Evolutionary conservation across 179 eudicot species (phyloP).

Genomic region (Nepenthes alata): DNA sequence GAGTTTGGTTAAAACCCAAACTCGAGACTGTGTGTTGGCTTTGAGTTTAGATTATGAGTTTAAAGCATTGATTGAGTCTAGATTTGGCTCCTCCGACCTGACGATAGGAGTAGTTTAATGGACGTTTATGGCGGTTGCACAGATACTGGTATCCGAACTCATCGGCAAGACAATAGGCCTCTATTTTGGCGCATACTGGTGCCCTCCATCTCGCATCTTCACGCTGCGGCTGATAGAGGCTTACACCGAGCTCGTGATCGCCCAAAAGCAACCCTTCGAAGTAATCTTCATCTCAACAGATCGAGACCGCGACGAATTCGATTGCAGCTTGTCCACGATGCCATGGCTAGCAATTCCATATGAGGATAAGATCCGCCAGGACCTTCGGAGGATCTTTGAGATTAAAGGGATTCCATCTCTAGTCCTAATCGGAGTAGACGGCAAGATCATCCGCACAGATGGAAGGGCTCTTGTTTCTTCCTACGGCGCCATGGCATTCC

Average conservation of each 20-base stretch:
- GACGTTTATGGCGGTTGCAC: background rate
- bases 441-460: slow-evolving; percentile 25
- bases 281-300: slow-evolving; percentile 44
- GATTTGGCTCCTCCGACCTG: background rate
- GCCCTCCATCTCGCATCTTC: slow-evolving; percentile 46
- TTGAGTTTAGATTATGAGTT: too few relatives aligned
- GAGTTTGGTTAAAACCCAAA: too few relatives aligned
- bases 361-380: slow-evolving; percentile 27
- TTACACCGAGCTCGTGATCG: slow-evolving; percentile 24
- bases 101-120: background rate
- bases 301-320: slow-evolving; percentile 29
- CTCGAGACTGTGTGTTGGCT: too few relatives aligned
- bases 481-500: slow-evolving; percentile 39
- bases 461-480: slow-evolving; percentile 31
- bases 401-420: slow-evolving; percentile 39
- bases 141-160: slow-evolving; percentile 32
- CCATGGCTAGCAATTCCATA: slow-evolving; percentile 55
- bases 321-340: slow-evolving; percentile 26
- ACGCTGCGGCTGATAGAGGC: slow-evolving; percentile 28
- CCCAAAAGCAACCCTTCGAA: slow-evolving; percentile 28
- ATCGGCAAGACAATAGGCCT: slow-evolving; percentile 40
- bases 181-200: slow-evolving; percentile 52
- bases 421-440: slow-evolving; percentile 36
- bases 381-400: slow-evolving; percentile 35
- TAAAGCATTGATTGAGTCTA: background rate